A percentile compares a stretch with the other conserved stretches of the same genome.
Evolutionary conservation across 2,329 filamentous ascomycete species (phyloP).

Genomic region (Teratosphaeria viscida): DNA sequence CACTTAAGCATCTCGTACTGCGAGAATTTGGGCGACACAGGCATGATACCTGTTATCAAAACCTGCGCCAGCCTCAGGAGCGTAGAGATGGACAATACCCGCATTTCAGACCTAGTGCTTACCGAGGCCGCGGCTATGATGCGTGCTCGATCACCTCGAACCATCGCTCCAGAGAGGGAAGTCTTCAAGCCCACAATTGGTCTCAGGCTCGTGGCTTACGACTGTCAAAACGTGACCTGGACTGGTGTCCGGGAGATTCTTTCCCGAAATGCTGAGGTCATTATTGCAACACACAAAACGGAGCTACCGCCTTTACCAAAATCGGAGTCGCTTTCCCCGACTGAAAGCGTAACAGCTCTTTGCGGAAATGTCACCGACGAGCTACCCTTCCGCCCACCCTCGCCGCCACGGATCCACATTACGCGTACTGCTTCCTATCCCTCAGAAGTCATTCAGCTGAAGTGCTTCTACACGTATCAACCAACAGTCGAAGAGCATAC

Average conservation of each 20-base stretch:
- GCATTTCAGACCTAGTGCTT: slow-evolving; percentile 75
- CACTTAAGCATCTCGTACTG: slow-evolving; percentile 88
- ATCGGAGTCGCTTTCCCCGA: background rate
- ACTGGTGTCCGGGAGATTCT: slow-evolving; percentile 79
- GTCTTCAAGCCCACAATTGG: slow-evolving; percentile 40
- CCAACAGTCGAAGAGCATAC: slow-evolving; percentile 90
- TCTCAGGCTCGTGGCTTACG: slow-evolving; percentile 72
- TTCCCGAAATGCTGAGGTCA: slow-evolving; percentile 69
- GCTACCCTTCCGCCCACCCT: background rate
- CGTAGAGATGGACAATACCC: slow-evolving; percentile 86
- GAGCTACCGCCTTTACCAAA: slow-evolving; percentile 16
- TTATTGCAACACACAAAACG: slow-evolving; percentile 33
- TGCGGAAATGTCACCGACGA: background rate
- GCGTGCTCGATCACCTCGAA: slow-evolving; percentile 40
- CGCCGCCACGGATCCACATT: slow-evolving; percentile 17
- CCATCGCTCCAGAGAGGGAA: slow-evolving; percentile 23
- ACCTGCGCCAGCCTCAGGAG: slow-evolving; percentile 58
- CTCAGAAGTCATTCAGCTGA: slow-evolving; percentile 70
- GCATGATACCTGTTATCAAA: slow-evolving; percentile 74
- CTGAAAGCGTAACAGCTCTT: slow-evolving; percentile 15
- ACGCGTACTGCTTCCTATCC: slow-evolving; percentile 47
- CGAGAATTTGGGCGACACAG: slow-evolving; percentile 70
- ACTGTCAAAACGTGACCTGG: slow-evolving; percentile 89
- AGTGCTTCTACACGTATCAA: slow-evolving; percentile 93
- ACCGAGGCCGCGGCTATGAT: slow-evolving; percentile 77